phyloP scores from a whole-genome alignment of 305 asterid species.

The Fraxinus ornus region DNA sequence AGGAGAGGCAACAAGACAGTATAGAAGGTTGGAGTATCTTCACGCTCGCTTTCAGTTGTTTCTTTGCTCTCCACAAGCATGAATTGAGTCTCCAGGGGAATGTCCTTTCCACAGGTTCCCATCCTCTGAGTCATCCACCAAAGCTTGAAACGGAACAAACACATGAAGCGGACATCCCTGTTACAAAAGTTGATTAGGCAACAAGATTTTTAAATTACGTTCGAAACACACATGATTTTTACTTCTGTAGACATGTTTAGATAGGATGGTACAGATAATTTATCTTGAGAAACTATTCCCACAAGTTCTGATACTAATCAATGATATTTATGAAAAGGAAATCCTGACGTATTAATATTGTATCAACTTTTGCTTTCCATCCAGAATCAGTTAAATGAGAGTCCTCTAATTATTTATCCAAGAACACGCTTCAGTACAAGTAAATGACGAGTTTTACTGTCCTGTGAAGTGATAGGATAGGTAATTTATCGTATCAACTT shows the following conservation, averaged over 20 bases:
- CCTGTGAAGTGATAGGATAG: not conserved
- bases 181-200: slow-evolving; percentile 14
- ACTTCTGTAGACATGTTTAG: not conserved
- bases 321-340: not conserved
- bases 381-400: not conserved
- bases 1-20: slow-evolving; percentile 53
- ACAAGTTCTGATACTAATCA: not conserved
- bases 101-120: slow-evolving; percentile 88
- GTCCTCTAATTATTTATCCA: not conserved
- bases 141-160: slow-evolving; percentile 93
- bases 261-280: not conserved
- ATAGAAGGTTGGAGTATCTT: slow-evolving; percentile 62
- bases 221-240: not conserved
- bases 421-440: not conserved
- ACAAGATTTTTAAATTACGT: not conserved
- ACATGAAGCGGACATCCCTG: slow-evolving; percentile 87
- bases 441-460: not conserved
- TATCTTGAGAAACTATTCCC: not conserved
- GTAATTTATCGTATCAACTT: not conserved
- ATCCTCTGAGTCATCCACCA: slow-evolving; percentile 99
- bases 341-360: not conserved
- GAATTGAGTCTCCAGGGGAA: slow-evolving; percentile 95
- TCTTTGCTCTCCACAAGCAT: slow-evolving; percentile 93
- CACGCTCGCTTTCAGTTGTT: slow-evolving; percentile 47
- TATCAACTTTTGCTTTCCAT: not conserved